These are phyloP conservation scores for Pseudovirgaria hyperparasitica DNA, from an alignment of 2,329 filamentous ascomycete species.

Conservation along the genomic window DNA sequence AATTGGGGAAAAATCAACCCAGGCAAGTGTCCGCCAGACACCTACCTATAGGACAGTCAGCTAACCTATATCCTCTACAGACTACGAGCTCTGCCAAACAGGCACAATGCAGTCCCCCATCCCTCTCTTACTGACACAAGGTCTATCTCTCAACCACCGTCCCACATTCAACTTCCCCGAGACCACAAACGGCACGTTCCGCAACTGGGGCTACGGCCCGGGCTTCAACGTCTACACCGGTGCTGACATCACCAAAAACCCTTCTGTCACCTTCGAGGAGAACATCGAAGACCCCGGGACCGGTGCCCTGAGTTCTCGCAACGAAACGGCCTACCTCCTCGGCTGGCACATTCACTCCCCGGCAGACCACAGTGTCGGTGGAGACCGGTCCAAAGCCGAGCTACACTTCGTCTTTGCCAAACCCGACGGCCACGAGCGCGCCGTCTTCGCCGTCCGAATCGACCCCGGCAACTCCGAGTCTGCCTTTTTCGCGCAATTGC, in stretches of 20 bases:
- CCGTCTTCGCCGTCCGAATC: slow-evolving; percentile 35
- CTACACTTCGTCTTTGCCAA: slow-evolving; percentile 38
- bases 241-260: slow-evolving; percentile 25
- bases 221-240: slow-evolving; percentile 28
- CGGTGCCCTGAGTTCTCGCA: no score
- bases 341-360: slow-evolving; percentile 41
- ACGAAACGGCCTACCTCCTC: slow-evolving; percentile 34
- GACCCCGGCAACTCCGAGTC: slow-evolving; percentile 28
- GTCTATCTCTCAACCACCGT: slow-evolving; percentile 27
- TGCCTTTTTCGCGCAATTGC: slow-evolving; percentile 31
- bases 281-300: no score
- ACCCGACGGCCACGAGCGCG: slow-evolving; percentile 26
- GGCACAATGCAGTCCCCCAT: slow-evolving; percentile 41
- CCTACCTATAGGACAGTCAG: background rate
- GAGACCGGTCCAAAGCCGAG: slow-evolving; percentile 32
- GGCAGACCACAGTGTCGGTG: slow-evolving; percentile 35
- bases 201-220: slow-evolving; percentile 39
- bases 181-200: slow-evolving; percentile 26
- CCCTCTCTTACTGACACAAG: slow-evolving; percentile 26
- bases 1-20: slow-evolving; percentile 27
- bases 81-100: slow-evolving; percentile 35
- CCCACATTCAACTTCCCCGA: slow-evolving; percentile 30
- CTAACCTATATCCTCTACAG: slow-evolving; percentile 7
- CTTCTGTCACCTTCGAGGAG: slow-evolving; percentile 32
- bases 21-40: slow-evolving; percentile 8